Conservation (phyloP, 805 yeast species). For the Lachancea fermentati region DNA sequence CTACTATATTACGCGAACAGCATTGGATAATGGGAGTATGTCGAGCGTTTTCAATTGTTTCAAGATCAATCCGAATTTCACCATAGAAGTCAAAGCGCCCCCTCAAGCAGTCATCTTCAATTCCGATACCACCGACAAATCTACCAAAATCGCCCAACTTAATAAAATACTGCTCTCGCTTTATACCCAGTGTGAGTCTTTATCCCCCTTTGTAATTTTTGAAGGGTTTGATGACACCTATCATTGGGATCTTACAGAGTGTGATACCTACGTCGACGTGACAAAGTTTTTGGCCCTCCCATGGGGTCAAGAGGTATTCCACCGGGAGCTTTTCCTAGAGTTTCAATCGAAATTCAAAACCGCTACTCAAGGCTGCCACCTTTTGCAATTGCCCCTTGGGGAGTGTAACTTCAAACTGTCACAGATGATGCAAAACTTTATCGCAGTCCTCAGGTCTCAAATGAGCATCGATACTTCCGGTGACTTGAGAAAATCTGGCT, state of each 20-base stretch:
- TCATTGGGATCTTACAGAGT: conserved; percentile 16
- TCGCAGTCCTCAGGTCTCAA: neutral
- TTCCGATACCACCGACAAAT: neutral
- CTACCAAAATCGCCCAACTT: neutral
- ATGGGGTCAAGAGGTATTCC: conserved; percentile 19
- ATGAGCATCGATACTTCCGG: neutral
- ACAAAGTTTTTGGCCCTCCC: conserved; percentile 19
- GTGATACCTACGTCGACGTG: conserved; percentile 10
- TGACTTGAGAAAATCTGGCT: neutral
- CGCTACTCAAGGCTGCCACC: neutral
- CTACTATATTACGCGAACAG: conserved; percentile 17
- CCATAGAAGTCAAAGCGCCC: conserved; percentile 9
- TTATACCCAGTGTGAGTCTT: neutral
- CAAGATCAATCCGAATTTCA: conserved; percentile 12
- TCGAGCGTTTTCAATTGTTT: conserved; percentile 21
- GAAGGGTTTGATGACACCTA: conserved; percentile 22
- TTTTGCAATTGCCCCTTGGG: neutral
- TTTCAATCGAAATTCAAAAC: neutral
- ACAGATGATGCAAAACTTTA: neutral
- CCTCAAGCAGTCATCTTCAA: conserved; percentile 18
- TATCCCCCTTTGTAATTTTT: conserved; percentile 16
- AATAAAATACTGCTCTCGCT: neutral
- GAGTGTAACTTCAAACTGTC: neutral
- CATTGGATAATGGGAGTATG: conserved; percentile 16
- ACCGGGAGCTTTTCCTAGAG: neutral